These are phyloP conservation scores for Tylopilus subfusipes DNA, from an alignment of 768 basidiomycete genomes.

Conservation along the genomic window DNA sequence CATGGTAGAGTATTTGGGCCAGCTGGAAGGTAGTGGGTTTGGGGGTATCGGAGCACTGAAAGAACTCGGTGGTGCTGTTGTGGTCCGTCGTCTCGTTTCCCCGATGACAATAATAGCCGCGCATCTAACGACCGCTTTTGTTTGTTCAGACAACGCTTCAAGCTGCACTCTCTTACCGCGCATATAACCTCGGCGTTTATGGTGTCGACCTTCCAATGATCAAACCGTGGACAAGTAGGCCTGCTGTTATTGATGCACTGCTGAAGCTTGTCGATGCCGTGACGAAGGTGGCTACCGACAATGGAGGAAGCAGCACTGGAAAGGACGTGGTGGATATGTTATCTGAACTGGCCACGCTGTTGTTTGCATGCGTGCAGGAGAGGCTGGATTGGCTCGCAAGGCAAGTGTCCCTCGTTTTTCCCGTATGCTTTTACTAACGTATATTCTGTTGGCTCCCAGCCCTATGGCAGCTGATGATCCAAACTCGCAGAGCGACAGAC, in stretches of 20 bases:
- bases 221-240: conserved; percentile 81
- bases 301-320: conserved; percentile 3
- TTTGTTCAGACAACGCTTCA: conserved; percentile 60
- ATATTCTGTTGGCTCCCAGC: conserved; percentile 30
- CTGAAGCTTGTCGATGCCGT: conserved; percentile 69
- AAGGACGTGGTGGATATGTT: conserved; percentile 51
- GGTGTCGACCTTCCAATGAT: conserved; percentile 68
- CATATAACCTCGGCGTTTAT: conserved; percentile 69
- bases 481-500: conserved; percentile 51
- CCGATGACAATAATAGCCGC: background rate
- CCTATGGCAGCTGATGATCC: conserved; percentile 44
- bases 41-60: conserved; percentile 28
- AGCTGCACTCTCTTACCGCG: conserved; percentile 72
- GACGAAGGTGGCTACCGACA: conserved; percentile 32
- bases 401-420: conserved; percentile 29
- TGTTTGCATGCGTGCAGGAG: conserved; percentile 68
- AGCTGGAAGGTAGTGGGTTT: conserved; percentile 24
- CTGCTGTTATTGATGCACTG: conserved; percentile 62
- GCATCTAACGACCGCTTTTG: background rate
- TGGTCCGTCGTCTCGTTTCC: conserved; percentile 45
- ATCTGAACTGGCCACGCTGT: conserved; percentile 57
- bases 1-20: conserved; percentile 38
- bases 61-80: conserved; percentile 44
- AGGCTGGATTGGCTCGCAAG: conserved; percentile 66
- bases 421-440: background rate